Percentiles rank a stretch among this genome's conserved stretches.
Conservation (phyloP, 192 early-diverging fungal genomes). For the Mortierella alpina region DNA sequence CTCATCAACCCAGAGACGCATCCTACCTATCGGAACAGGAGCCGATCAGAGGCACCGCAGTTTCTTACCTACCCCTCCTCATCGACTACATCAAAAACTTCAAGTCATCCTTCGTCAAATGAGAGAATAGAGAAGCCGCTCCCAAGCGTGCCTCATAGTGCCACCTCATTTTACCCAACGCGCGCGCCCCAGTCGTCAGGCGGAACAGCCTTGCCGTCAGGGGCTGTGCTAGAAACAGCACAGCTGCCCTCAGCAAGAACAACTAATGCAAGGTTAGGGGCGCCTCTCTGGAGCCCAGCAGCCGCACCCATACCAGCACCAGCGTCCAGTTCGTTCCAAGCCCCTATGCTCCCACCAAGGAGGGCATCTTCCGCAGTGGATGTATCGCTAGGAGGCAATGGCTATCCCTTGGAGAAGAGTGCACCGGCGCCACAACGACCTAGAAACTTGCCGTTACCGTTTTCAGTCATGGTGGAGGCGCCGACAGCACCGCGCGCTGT, state of each 20-base stretch:
- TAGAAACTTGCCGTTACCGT: slow-evolving; percentile 9
- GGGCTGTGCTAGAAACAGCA: too few species aligned
- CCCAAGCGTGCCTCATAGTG: too few species aligned
- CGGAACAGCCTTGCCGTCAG: too few species aligned
- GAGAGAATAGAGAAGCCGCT: too few species aligned
- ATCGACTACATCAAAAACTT: neutral
- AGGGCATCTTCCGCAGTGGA: neutral
- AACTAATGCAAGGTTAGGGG: too few species aligned
- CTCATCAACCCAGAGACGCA: too few species aligned
- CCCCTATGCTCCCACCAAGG: neutral
- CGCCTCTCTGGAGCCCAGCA: too few species aligned
- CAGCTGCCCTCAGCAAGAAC: too few species aligned
- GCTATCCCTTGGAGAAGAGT: slow-evolving; percentile 1
- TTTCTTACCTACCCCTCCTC: neutral
- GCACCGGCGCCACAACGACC: neutral
- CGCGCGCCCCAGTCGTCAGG: too few species aligned
- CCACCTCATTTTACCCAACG: too few species aligned
- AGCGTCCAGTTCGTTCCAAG: neutral
- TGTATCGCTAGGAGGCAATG: neutral
- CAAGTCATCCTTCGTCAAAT: too few species aligned
- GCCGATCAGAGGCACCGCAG: neutral
- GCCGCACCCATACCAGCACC: neutral
- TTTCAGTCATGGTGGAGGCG: slow-evolving; percentile 1
- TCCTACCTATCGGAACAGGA: neutral
- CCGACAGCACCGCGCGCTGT: slow-evolving; percentile 34